Percentiles rank a stretch among this genome's conserved stretches.
Conservation (phyloP, 2,329 filamentous ascomycete genomes). For the Alternaria brassicae region DNA sequence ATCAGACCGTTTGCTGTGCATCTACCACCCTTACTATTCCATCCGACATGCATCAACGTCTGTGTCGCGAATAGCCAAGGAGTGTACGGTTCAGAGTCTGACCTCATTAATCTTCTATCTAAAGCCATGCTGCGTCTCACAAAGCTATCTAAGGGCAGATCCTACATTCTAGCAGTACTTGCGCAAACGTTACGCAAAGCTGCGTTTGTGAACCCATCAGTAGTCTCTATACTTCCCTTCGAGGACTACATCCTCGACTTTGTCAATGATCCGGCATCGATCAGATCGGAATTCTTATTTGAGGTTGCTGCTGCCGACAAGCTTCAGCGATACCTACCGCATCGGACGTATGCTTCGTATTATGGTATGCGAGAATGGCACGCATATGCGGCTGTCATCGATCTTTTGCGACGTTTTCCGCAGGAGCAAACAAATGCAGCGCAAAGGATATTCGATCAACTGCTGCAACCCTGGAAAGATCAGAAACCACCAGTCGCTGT, state of each 20-base stretch:
- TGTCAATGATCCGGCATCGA: slow-evolving; percentile 51
- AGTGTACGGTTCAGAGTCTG: background rate
- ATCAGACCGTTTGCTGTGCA: slow-evolving; percentile 50
- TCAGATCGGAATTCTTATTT: slow-evolving; percentile 55
- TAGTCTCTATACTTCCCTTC: slow-evolving; percentile 44
- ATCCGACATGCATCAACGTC: slow-evolving; percentile 38
- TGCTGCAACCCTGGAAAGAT: slow-evolving; percentile 53
- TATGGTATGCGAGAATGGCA: slow-evolving; percentile 54
- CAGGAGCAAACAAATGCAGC: slow-evolving; percentile 29
- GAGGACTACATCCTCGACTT: slow-evolving; percentile 52
- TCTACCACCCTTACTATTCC: slow-evolving; percentile 49
- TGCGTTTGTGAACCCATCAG: slow-evolving; percentile 34
- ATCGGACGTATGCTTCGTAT: slow-evolving; percentile 52
- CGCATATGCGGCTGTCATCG: slow-evolving; percentile 56
- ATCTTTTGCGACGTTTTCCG: slow-evolving; percentile 53
- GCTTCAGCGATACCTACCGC: slow-evolving; percentile 38
- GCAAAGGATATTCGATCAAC: slow-evolving; percentile 39
- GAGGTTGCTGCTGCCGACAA: slow-evolving; percentile 52
- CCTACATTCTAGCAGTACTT: slow-evolving; percentile 45
- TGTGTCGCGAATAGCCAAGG: slow-evolving; percentile 18
- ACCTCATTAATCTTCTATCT: slow-evolving; percentile 29
- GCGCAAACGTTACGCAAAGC: slow-evolving; percentile 42
- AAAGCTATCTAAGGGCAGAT: slow-evolving; percentile 41
- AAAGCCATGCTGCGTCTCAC: slow-evolving; percentile 38
- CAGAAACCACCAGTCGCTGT: slow-evolving; percentile 55